These are phyloP conservation scores for Dispira simplex DNA, from an alignment of 192 early-diverging fungal species.

Conservation along the genomic window DNA sequence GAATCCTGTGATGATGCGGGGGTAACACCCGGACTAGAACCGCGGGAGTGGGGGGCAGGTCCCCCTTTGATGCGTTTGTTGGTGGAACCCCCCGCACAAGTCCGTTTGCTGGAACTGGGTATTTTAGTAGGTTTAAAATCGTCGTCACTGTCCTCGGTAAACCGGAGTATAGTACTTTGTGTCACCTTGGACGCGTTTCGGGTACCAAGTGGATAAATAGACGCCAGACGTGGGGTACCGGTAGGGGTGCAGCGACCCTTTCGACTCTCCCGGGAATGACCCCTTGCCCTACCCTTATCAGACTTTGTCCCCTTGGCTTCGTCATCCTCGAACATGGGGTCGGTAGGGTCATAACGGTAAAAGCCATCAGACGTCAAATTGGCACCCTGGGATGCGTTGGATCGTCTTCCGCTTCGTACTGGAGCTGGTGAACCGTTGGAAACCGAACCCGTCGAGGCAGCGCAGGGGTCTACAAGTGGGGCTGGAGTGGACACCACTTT, in stretches of 20 bases:
- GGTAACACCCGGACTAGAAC: too few species aligned
- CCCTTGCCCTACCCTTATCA: not conserved
- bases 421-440: not conserved
- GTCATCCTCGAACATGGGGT: slow-evolving; percentile 3
- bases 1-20: not conserved
- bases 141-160: not conserved
- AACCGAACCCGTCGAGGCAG: not conserved
- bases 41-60: too few species aligned
- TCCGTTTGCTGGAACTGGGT: too few species aligned
- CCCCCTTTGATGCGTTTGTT: too few species aligned
- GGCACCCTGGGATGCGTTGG: not conserved
- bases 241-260: not conserved
- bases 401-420: not conserved
- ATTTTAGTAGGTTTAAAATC: too few species aligned
- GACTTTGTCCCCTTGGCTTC: not conserved
- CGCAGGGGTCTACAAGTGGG: not conserved
- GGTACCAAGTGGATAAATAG: not conserved
- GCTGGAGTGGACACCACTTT: not conserved
- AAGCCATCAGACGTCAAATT: not conserved
- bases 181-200: not conserved
- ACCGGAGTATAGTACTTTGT: not conserved
- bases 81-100: too few species aligned
- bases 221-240: not conserved
- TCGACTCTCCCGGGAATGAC: not conserved
- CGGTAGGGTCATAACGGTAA: not conserved